Evolutionary conservation across 2,329 filamentous ascomycete genomes (phyloP).

Genomic region (Penicillium brevicompactum): DNA sequence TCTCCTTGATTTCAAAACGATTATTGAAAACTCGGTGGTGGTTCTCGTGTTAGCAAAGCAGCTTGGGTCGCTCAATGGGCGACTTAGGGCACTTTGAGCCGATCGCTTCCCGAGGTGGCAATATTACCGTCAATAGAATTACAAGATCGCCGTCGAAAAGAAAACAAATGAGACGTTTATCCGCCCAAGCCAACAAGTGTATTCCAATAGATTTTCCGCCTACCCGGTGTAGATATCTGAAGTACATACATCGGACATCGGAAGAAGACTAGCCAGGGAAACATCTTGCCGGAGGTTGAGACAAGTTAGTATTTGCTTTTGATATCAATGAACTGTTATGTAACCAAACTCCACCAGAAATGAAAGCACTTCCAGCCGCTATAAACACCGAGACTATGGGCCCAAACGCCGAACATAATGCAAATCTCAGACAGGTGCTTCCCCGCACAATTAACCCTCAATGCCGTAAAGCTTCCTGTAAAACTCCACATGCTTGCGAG

Average conservation of each 20-base stretch:
- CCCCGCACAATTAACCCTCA: not conserved
- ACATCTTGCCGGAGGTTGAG: not conserved
- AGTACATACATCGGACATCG: too few relatives aligned
- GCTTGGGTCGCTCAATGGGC: too few relatives aligned
- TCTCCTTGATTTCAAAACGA: too few relatives aligned
- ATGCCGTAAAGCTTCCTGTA: slow-evolving; percentile 2
- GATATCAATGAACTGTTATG: not conserved
- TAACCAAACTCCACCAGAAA: not conserved
- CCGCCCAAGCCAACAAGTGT: too few relatives aligned
- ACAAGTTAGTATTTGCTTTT: not conserved
- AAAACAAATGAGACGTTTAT: too few relatives aligned
- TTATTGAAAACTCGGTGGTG: too few relatives aligned
- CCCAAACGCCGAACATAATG: not conserved
- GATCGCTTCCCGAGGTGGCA: not conserved
- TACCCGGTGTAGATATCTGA: too few relatives aligned
- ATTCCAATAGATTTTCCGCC: too few relatives aligned
- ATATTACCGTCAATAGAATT: not conserved
- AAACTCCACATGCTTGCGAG: slow-evolving; percentile 28
- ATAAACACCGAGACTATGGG: not conserved
- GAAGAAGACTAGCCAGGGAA: too few relatives aligned
- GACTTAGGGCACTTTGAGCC: not conserved
- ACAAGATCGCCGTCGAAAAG: not conserved
- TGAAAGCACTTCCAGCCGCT: not conserved
- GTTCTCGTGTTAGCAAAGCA: too few relatives aligned
- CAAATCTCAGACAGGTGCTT: not conserved